Evolutionary conservation across 306 rosid genomes (phyloP), one percentile per base, ranked within the genome.

Genomic region (Medicago lupulina): DNA sequence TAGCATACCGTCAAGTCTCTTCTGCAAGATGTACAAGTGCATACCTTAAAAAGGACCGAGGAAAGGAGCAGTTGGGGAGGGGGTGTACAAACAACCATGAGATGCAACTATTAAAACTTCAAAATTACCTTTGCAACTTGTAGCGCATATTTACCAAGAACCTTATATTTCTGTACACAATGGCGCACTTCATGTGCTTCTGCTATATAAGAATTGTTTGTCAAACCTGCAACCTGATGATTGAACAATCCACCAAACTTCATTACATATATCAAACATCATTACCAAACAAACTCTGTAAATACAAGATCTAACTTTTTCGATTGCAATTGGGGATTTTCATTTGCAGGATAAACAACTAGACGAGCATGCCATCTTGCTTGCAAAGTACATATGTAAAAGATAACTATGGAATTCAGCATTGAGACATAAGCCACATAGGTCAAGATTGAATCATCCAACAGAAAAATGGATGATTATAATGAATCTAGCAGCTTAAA

Each of bases 201-300:
- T 21, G 85, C 81, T 58, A 68, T 85, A 86, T 83, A 85, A 72
- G 99, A 92, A 85, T 92, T 96, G 90, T 92, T 96, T 53, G 99
- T 96, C 96, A 96, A 83, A 73, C 99, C 99, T 60, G 97, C 97
- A 80, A 92, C 89, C 99, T 96, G 85, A 83, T 43, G 63, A 83
- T 81, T 21, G 71, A 78, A 71, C 40, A 51, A 78, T 85, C 75
- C 76, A 76, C 68, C 80, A 80, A 78, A 76, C 14, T 25, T 73
- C 38, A 70, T 75, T 66, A 78, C 21, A 75, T 41, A 18, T 38
- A 59, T 58, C 34, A 19, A 73, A 71, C 65, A 60, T 14, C 62
- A 11, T 12, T 78, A 49, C 25, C 36, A 67, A 73, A 19, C 65
- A 62, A 71, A 72, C 21, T 75, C 40, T 1, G 15, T 11, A 65